Percentiles rank a stretch among this genome's conserved stretches.
Conservation (phyloP, 2,329 filamentous ascomycete species). For the Epichloe sibirici region DNA sequence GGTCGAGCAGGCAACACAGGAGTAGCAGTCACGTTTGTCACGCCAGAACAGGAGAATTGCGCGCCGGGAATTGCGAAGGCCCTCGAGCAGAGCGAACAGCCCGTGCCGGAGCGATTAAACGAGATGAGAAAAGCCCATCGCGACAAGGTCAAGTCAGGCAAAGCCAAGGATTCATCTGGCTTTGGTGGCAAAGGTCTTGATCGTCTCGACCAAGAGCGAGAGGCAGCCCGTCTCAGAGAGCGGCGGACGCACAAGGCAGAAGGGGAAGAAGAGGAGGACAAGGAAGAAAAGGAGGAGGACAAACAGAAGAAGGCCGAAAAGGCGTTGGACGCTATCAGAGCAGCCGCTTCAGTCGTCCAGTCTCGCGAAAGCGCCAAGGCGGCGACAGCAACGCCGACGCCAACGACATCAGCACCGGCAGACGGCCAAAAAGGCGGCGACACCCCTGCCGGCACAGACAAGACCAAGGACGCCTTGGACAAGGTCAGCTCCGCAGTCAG, state of each 20-base stretch:
- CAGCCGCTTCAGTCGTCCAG: conserved; percentile 45
- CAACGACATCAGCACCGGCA: conserved; percentile 18
- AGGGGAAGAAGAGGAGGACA: conserved; percentile 69
- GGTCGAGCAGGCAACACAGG: conserved; percentile 90
- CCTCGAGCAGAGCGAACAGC: conserved; percentile 79
- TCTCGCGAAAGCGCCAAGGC: conserved; percentile 38
- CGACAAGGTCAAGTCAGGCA: conserved; percentile 85
- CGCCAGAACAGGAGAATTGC: conserved; percentile 82
- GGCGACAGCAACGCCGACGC: conserved; percentile 8
- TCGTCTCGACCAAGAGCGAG: conserved; percentile 79
- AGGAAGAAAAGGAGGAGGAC: conserved; percentile 66
- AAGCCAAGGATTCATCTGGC: conserved; percentile 77
- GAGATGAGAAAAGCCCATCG: conserved; percentile 62
- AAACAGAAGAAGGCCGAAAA: conserved; percentile 61
- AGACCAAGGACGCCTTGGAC: conserved; percentile 61
- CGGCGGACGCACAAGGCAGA: conserved; percentile 84
- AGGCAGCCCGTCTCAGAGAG: conserved; percentile 74
- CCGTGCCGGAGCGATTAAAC: conserved; percentile 57
- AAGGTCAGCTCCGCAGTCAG: conserved; percentile 84
- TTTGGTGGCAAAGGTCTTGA: conserved; percentile 95
- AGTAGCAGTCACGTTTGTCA: conserved; percentile 88
- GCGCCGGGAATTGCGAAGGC: conserved; percentile 83
- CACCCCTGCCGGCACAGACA: conserved; percentile 43
- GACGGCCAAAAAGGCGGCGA: conserved; percentile 28
- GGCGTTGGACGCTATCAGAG: conserved; percentile 52